A percentile compares a stretch with the other conserved stretches of the same genome.
Evolutionary conservation across 176 grass and related monocot species (phyloP).

Genomic region (Ensete glaucum): DNA sequence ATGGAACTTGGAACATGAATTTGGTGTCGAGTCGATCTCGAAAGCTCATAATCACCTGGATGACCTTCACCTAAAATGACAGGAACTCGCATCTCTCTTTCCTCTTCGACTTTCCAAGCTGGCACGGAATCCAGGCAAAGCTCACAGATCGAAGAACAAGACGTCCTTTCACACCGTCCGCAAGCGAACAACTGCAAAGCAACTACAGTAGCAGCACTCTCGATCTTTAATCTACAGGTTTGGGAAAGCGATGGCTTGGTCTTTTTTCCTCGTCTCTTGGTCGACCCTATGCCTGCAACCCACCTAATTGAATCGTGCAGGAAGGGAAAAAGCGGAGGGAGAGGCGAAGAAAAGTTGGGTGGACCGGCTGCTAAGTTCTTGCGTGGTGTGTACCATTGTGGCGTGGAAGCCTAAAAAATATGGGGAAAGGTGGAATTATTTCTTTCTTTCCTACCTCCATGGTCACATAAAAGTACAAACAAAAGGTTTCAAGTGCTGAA

Average conservation of each 20-base stretch:
- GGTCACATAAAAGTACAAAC: too few relatives aligned
- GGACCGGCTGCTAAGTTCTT: background rate
- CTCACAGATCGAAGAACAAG: background rate
- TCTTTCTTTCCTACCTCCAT: background rate
- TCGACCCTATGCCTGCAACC: background rate
- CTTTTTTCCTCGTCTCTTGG: background rate
- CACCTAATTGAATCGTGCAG: background rate
- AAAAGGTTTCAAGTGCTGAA: too few relatives aligned
- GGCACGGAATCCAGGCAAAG: background rate
- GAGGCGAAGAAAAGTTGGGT: background rate
- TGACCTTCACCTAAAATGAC: too few relatives aligned
- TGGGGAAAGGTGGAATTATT: background rate
- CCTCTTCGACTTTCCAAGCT: background rate
- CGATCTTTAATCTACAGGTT: background rate
- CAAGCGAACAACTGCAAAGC: background rate
- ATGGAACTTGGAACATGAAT: too few relatives aligned
- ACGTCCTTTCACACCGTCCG: background rate
- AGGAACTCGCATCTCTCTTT: background rate
- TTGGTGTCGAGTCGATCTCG: too few relatives aligned
- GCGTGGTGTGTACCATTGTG: background rate
- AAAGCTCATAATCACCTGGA: too few relatives aligned
- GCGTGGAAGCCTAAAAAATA: background rate
- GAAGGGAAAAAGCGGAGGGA: background rate
- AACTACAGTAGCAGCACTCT: background rate
- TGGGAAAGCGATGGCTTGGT: constrained; percentile 1